Base-by-base conservation (phyloP, 2,329 filamentous ascomycete species). In the Epichloe festucae region DNA sequence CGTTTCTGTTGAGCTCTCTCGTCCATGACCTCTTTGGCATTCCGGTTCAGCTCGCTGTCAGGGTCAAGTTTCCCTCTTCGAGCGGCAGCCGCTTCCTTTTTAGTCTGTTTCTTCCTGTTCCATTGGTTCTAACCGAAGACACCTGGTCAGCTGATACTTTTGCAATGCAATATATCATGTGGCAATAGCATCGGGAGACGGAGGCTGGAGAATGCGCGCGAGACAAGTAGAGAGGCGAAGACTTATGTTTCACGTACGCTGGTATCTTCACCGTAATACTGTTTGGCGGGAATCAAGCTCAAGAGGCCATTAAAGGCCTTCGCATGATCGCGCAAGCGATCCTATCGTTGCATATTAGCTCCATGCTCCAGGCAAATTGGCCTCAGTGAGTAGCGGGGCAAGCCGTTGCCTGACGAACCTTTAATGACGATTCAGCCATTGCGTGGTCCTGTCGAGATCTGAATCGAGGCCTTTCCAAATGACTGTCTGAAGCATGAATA, bases 61-160 rank as follows among this genome's bases (percentile, higher is more conserved):
- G 93, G 90, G 62, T 97, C 88, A 41, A 97, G 78, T 71, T 96
- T 97, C 54, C 86, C 88, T 64, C 84, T 79, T 71, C 89, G 89
- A 52, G 89, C 87, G 58, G 85, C 83, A 55, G 82, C 81, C 54
- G 87, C 87, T 68, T 95, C 79, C 67, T 89, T 86, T 66, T 95
- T 95, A 48, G 89, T 91, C 71, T 97, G 90, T 74, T 97, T 97
- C 72, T 93, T 95, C 64, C 85, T 85, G 67, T 82, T 66, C 89
- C 89, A 95, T 83, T 96, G 89, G 62, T 93, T 86, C 89, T 95
- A 63, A 55, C 58, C 48, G 12, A 50, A 45, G 36, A 45, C 17
- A 5, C 15, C 45, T 36, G 31, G 43, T 52, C 35, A 52, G 51
- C n/a, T 21, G 11, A 34, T 31, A 40, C 7, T 34, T 21, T 15